Evolutionary conservation across 768 basidiomycete genomes (phyloP), one percentile per base, ranked within the genome.

Genomic region (Tricholoma bakamatsutake): DNA sequence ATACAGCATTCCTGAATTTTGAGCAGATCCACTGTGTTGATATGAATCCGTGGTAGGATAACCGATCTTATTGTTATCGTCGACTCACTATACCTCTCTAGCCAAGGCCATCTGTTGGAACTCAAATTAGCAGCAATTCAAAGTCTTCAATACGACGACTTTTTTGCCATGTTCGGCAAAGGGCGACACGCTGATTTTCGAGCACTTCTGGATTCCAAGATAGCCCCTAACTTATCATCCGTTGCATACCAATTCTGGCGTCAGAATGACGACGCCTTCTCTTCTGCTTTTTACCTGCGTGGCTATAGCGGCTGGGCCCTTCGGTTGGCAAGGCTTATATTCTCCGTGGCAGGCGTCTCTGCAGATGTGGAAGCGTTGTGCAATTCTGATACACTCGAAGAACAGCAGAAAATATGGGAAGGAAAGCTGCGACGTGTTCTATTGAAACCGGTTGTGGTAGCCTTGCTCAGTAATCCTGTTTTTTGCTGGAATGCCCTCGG

Each of bases 401-500:
- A 83, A 58, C 89, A 91, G 64, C 76, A 76, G 17, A 64, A 65
- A 48, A 83, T 90, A 53, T 91, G 87, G 87, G 68, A 65, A 37
- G 70, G 74, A 55, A 80, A 79, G 54, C 63, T 90, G 12, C 72
- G 80, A 52, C 87, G 84, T 0, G 80, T 88, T 43, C 67, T 90
- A 10, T 65, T 89, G 37, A 81, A 83, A 64, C 73, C 76, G 18
- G 55, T 82, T 21, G 80, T 88, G 50, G 75, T 83, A 47, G 75
- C 77, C 8, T 69, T 87, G 53, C 72, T 85, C 58, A 73, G 76
- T 64, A 78, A 73, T 45, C 78, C 77, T 18, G 62, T 73, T 24
- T 86, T 83, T 66, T 85, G 83, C 59, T 91, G 89, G 89, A 87
- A 88, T 62, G 87, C 88, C 0, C 70, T 90, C 21, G 89, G 88